Evolutionary conservation across 73 alveolate species (phyloP).

Genomic region (Tetrahymena malaccensis): DNA sequence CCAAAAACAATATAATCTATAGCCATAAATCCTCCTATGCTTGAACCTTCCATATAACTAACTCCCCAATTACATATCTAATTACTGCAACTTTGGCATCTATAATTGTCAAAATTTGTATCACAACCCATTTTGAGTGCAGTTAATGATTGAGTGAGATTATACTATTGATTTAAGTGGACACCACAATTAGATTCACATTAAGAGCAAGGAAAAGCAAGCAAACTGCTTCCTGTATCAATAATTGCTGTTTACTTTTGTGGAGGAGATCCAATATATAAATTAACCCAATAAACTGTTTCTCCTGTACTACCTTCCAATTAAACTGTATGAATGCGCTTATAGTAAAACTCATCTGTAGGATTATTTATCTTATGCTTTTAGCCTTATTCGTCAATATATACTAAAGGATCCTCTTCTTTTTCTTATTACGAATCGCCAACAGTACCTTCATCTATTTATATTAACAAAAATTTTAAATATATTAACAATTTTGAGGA

Average conservation of each 20-base stretch:
- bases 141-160: conserved; percentile 4
- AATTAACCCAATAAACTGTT: background rate
- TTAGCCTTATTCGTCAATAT: background rate
- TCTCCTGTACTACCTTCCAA: background rate
- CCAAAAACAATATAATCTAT: conserved; percentile 53
- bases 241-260: conserved; percentile 68
- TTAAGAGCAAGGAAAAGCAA: conserved; percentile 82
- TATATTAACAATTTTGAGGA: too few species aligned
- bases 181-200: conserved; percentile 67
- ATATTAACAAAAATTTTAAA: too few species aligned
- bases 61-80: conserved; percentile 43
- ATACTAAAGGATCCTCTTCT: background rate
- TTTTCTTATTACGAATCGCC: background rate
- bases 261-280: conserved; percentile 67
- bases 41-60: conserved; percentile 65
- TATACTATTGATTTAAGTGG: conserved; percentile 43
- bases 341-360: background rate
- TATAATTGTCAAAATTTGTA: background rate
- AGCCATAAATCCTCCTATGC: conserved; percentile 48
- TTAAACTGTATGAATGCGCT: background rate
- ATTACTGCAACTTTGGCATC: conserved; percentile 18
- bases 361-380: background rate
- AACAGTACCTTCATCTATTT: background rate
- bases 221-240: conserved; percentile 80
- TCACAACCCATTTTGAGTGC: background rate